phyloP scores from a whole-genome alignment of 2,329 filamentous ascomycete species.

The Fusarium devonianum region DNA sequence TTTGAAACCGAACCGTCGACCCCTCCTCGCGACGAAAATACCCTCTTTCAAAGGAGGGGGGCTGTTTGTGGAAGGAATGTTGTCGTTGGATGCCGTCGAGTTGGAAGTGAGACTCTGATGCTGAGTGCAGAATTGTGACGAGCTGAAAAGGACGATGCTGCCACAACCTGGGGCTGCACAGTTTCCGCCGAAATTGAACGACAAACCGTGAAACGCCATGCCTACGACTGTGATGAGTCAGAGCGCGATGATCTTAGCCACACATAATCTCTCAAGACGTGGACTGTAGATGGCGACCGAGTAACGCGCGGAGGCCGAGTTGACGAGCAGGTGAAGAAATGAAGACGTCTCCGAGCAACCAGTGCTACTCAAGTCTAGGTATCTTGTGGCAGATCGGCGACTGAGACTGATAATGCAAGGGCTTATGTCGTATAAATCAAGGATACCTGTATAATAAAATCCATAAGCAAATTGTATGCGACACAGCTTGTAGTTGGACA shows the following conservation, averaged over 20 bases:
- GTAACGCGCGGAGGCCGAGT: neutral
- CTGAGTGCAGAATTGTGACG: constrained; percentile 24
- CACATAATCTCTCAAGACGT: constrained; percentile 3
- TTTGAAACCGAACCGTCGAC: constrained; percentile 11
- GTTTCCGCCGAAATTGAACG: constrained; percentile 22
- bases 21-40: constrained; percentile 28
- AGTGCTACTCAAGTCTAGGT: neutral
- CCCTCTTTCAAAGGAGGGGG: constrained; percentile 6
- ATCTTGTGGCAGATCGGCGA: neutral
- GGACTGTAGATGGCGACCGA: neutral
- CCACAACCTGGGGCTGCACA: constrained; percentile 23
- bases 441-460: constrained; percentile 4
- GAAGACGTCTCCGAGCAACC: constrained; percentile 1
- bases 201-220: constrained; percentile 26
- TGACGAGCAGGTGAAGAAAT: constrained; percentile 1
- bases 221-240: constrained; percentile 13
- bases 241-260: constrained; percentile 13
- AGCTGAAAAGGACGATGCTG: constrained; percentile 17
- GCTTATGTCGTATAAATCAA: constrained; percentile 11
- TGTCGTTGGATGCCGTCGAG: neutral
- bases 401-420: neutral
- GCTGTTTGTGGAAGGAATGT: neutral
- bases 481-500: neutral
- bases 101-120: constrained; percentile 15
- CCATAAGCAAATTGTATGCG: constrained; percentile 12